A percentile compares a stretch with the other conserved stretches of the same genome.
phyloP scores from a whole-genome alignment of 2,329 filamentous ascomycete species.

The Laburnicola sp. region DNA sequence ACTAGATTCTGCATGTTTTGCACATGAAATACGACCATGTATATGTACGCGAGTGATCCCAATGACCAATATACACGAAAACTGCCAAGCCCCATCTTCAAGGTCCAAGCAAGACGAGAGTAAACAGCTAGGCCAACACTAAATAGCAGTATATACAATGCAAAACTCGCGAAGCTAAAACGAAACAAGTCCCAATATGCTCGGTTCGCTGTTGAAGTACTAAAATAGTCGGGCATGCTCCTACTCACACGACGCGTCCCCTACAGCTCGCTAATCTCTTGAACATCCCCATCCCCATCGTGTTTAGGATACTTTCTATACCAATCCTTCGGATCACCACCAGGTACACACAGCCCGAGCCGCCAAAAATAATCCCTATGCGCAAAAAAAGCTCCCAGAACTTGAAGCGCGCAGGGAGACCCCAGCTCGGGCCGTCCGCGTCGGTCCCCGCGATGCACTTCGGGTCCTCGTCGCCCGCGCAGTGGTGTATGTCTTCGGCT shows the following conservation, averaged over 20 bases:
- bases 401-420: conserved; percentile 63
- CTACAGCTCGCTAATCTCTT: conserved; percentile 27
- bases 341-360: conserved; percentile 83
- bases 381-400: conserved; percentile 94
- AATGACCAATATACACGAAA: no score
- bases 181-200: no score
- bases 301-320: conserved; percentile 50
- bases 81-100: no score
- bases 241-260: not conserved
- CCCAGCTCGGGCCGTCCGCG: conserved; percentile 29
- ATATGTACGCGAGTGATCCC: no score
- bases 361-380: conserved; percentile 98
- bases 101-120: no score
- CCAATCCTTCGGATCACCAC: conserved; percentile 72
- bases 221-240: no score
- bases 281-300: conserved; percentile 15
- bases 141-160: no score
- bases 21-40: no score
- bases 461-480: conserved; percentile 70
- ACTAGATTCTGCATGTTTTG: no score
- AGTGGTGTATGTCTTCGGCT: conserved; percentile 69
- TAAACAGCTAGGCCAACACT: no score
- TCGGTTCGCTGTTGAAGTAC: no score
- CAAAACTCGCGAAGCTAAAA: no score
- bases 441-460: conserved; percentile 68